These are phyloP conservation scores for Neurospora africana DNA, from an alignment of 495 filamentous ascomycete genomes.

Conservation along the genomic window DNA sequence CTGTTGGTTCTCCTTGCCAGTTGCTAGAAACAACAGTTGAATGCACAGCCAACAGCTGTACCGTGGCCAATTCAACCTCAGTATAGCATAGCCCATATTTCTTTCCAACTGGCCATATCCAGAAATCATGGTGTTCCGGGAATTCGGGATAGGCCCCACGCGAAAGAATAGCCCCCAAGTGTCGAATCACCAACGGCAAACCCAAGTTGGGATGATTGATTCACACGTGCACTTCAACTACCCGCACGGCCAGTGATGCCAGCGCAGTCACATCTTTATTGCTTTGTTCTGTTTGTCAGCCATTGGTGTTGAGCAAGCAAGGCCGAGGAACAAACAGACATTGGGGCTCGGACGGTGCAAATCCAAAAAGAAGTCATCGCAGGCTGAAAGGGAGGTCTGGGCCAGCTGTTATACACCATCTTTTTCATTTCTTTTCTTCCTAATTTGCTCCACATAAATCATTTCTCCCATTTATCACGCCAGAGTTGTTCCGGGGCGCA, in stretches of 20 bases:
- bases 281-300: background rate
- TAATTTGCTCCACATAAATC: background rate
- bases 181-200: background rate
- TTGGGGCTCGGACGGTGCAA: background rate
- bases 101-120: background rate
- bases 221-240: background rate
- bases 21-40: background rate
- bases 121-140: background rate
- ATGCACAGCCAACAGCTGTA: background rate
- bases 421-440: background rate
- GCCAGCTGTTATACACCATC: background rate
- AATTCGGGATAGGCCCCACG: background rate
- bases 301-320: background rate
- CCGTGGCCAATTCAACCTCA: background rate
- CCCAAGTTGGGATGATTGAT: background rate
- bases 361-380: background rate
- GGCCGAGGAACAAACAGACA: background rate
- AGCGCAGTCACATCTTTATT: background rate
- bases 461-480: background rate
- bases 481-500: background rate
- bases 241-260: background rate
- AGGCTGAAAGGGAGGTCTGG: background rate
- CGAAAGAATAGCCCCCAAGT: background rate
- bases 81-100: background rate
- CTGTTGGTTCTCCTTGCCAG: background rate